Evolutionary conservation across 2,329 filamentous ascomycete species (phyloP), one percentile per base, ranked within the genome.

Genomic region (Fusarium sp.): DNA sequence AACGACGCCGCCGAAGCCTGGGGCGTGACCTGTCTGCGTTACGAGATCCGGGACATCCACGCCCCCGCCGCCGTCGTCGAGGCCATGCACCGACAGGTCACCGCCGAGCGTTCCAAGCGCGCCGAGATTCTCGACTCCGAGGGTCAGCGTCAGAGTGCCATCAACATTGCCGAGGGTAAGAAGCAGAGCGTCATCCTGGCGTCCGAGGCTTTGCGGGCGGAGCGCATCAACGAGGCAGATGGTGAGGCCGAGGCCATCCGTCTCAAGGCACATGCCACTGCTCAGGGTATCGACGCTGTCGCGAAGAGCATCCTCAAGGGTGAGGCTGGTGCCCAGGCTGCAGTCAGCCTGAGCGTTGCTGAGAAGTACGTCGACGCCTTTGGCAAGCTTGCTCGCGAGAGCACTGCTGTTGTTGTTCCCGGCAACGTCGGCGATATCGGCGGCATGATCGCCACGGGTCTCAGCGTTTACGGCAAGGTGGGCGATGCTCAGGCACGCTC

Each of bases 301-400:
- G 94, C 94, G 7, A 86, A 88, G 71, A 89, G 91, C 50, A 97
- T 98, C 71, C 86, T 89, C 20, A 86, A 92, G 57, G 95, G 95
- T 66, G 88, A 93, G 75, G 88, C 91, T 65, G 89, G 92, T 65
- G 97, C 97, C 3, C 93, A 97, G 81, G 91, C 91, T 36, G 97
- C 97, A 29, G 89, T 99, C 52, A 95, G 94, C 79, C 85, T 99
- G 71, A 94, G 90, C 16, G 94, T 99, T 10, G 97, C 97, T 0
- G 97, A 99, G 89, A 98, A 98, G 85, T 99, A 99, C 79, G 97
- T 99, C 62, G 96, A 97, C 54, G 97, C 97, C 5, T 99, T 98
- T 80, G 92, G 90, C 76, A 94, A 95, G 81, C 87, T 99, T 77
- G 97, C 97, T 60, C 97, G 96, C 85, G 95, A 99, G 86, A 95